These are phyloP conservation scores for Backusella macrospora DNA, from an alignment of 192 early-diverging fungal genomes.

Conservation along the genomic window DNA sequence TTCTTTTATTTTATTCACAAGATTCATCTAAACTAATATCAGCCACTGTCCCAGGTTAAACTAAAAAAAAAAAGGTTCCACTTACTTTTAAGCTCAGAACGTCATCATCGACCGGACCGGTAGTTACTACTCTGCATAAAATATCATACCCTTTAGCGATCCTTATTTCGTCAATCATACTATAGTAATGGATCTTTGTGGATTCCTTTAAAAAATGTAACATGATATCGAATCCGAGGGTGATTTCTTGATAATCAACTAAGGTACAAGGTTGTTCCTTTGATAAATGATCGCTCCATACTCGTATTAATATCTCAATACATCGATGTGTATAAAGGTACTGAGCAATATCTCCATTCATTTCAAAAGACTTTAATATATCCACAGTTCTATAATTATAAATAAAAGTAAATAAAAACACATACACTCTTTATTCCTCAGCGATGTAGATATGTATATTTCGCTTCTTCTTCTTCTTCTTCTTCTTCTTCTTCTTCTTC, in stretches of 20 bases:
- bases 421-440: background rate
- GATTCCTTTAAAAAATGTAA: conserved; percentile 31
- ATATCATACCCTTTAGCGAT: conserved; percentile 47
- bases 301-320: conserved; percentile 20
- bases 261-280: background rate
- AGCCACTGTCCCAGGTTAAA: background rate
- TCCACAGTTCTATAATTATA: conserved; percentile 18
- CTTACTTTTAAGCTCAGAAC: conserved; percentile 48
- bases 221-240: conserved; percentile 34
- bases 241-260: conserved; percentile 10
- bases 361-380: conserved; percentile 22
- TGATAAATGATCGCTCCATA: conserved; percentile 1
- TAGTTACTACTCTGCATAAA: conserved; percentile 44
- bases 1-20: conserved; percentile 40
- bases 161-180: conserved; percentile 52
- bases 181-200: conserved; percentile 36
- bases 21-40: background rate
- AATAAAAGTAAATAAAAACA: conserved; percentile 5
- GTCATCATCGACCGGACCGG: conserved; percentile 47
- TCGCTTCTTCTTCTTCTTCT: too few species aligned
- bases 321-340: conserved; percentile 30
- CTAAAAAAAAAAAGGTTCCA: background rate
- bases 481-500: background rate
- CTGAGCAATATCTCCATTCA: conserved; percentile 28
- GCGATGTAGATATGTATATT: too few species aligned